Evolutionary conservation across 2,329 filamentous ascomycete genomes (phyloP), one percentile per base, ranked within the genome.

Genomic region (Pseudocercospora ulei): DNA sequence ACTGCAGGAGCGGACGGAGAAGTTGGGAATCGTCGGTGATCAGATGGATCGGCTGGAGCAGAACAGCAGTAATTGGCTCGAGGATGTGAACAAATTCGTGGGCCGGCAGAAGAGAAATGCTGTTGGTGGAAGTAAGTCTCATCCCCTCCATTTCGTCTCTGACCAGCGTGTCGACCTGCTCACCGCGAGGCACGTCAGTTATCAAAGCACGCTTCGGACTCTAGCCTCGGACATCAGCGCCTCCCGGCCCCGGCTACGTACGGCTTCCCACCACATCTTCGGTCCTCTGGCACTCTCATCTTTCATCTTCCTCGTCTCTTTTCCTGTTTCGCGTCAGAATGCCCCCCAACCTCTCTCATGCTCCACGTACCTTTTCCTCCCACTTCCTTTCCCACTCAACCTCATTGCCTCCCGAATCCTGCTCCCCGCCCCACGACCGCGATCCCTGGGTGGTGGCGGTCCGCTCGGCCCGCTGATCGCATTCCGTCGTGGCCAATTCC

Each of bases 1-100:
- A 60, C 63, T 98, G 29, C 86, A 92, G 52, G 87, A 96, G 63
- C 68, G 90, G 35, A 94, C 90, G 0, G 85, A 96, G 64, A 85
- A 80, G 56, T 66, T 98, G 41, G 81, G 79, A 28, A 67, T 92
- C 3, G 79, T 88, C 62, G 81, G 80, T 2, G 88, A 96, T 54
- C 78, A 70, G 31, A 86, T 96, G 76, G 81, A 93, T 47, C 77
- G 75, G 47, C 64, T 95, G 44, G 80, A 88, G 55, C 73, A 85
- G 53, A 80, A 80, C 51, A 93, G 83, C 57, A 76, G 76, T 39
- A 81, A 78, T 11, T 96, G 85, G 78, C 80, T 85, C 8, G 76
- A 86, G 19, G 87, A 93, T 57, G 86, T 93, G 36, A 80, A 75
- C 55, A 95, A 93, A 60, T 95, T 75, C 60, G 79, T 94, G 3